phyloP scores from a whole-genome alignment of 2,329 filamentous ascomycete species.

The Pseudocercospora fijiensis region DNA sequence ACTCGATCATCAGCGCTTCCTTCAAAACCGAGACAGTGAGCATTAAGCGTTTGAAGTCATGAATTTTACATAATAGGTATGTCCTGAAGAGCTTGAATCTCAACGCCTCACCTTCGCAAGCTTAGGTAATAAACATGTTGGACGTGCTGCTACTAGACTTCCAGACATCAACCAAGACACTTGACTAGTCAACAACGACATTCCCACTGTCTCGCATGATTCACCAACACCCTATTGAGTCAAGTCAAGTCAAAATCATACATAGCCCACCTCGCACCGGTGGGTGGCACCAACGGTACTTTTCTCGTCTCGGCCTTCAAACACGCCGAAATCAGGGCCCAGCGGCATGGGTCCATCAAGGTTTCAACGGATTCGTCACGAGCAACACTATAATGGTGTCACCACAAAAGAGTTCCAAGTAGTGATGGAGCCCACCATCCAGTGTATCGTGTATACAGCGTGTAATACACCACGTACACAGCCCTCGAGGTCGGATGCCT shows the following conservation, averaged over 20 bases:
- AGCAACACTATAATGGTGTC: background rate
- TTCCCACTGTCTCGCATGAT: background rate
- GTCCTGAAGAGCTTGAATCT: background rate
- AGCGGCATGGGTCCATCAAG: background rate
- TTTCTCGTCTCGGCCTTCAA: background rate
- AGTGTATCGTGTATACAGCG: no score
- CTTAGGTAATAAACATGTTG: background rate
- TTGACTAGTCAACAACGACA: background rate
- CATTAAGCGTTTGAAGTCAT: background rate
- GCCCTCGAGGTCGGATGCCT: no score
- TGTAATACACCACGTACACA: no score
- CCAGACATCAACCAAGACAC: no score
- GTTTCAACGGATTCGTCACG: background rate
- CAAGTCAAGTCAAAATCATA: background rate
- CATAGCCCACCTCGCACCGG: background rate
- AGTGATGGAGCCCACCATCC: no score
- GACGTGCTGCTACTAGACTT: no score
- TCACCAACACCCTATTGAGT: background rate
- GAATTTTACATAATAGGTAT: no score
- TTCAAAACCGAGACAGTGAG: background rate
- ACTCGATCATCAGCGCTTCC: background rate
- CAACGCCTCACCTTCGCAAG: background rate
- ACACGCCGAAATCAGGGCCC: background rate
- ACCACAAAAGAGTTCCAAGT: no score
- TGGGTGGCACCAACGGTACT: background rate